phyloP scores from a whole-genome alignment of 1,139 yeast species.

The Hyphopichia wangnamkhiaoensis region DNA sequence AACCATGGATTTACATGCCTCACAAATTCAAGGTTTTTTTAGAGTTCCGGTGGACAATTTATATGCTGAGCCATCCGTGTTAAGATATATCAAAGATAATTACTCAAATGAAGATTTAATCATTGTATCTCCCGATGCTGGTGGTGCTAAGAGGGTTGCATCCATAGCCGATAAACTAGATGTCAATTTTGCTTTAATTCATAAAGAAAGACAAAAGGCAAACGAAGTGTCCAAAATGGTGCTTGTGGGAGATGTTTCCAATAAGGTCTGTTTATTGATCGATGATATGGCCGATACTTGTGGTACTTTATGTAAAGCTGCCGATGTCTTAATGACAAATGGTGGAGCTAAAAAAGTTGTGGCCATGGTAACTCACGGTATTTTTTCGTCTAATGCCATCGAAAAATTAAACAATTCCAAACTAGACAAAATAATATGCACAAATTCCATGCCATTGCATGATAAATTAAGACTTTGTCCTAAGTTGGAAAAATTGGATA shows the following conservation, averaged over 20 bases:
- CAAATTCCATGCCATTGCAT: conserved; percentile 92
- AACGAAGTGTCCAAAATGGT: conserved; percentile 96
- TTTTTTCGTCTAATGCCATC: conserved; percentile 85
- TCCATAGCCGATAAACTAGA: conserved; percentile 91
- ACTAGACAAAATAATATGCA: conserved; percentile 81
- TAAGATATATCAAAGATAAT: conserved; percentile 79
- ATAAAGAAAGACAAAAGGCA: conserved; percentile 93
- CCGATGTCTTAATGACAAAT: conserved; percentile 80
- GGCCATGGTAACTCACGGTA: conserved; percentile 96
- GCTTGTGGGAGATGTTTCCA: conserved; percentile 90
- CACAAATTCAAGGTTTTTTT: conserved; percentile 97
- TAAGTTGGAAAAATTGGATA: conserved; percentile 78
- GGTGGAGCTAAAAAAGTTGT: conserved; percentile 81
- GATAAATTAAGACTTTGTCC: conserved; percentile 71
- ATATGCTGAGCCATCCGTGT: conserved; percentile 94
- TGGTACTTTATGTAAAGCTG: conserved; percentile 95
- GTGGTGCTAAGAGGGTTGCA: conserved; percentile 98
- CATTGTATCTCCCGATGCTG: conserved; percentile 96
- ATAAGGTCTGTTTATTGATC: conserved; percentile 83
- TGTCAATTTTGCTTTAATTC: conserved; percentile 91
- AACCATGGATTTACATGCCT: conserved; percentile 96
- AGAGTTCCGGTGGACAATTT: conserved; percentile 95
- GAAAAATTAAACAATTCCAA: conserved; percentile 78
- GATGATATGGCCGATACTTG: conserved; percentile 99
- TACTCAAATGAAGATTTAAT: conserved; percentile 68